Percentiles rank a stretch among this genome's conserved stretches.
These are phyloP conservation scores for Phellopilus nigrolimitatus DNA, from an alignment of 1,284 basidiomycete genomes.

Conservation along the genomic window DNA sequence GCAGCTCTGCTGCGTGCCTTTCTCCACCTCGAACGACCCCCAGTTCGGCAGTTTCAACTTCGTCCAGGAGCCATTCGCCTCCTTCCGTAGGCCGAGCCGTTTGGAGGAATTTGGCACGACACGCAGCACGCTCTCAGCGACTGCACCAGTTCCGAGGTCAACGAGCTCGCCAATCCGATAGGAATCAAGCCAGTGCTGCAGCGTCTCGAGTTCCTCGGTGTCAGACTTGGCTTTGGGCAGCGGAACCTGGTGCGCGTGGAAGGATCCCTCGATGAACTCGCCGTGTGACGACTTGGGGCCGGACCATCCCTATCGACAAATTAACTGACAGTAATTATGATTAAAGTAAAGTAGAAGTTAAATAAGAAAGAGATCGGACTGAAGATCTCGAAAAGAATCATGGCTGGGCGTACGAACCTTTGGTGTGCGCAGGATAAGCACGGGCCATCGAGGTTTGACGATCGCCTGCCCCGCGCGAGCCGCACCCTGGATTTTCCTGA, in stretches of 20 bases:
- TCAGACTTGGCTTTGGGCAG: constrained; percentile 66
- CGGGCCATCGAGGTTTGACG: constrained; percentile 82
- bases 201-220: constrained; percentile 53
- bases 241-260: constrained; percentile 77
- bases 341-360: not conserved
- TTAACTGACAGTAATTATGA: not conserved
- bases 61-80: constrained; percentile 59
- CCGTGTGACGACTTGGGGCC: constrained; percentile 64
- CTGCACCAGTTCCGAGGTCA: constrained; percentile 40
- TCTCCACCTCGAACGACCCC: constrained; percentile 47
- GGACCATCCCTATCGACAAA: constrained; percentile 46
- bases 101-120: constrained; percentile 52
- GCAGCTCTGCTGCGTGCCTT: constrained; percentile 60
- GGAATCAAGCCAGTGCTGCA: constrained; percentile 67
- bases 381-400: not conserved
- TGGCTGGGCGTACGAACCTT: constrained; percentile 40
- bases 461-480: constrained; percentile 73
- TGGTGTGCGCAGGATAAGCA: constrained; percentile 78
- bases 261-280: constrained; percentile 73
- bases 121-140: constrained; percentile 46
- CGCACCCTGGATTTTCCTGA: constrained; percentile 71
- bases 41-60: constrained; percentile 66
- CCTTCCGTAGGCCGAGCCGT: constrained; percentile 61
- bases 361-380: not conserved
- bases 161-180: constrained; percentile 66